These are phyloP conservation scores for Aspergillus wentii DNA, from an alignment of 495 filamentous ascomycete genomes.

Conservation along the genomic window DNA sequence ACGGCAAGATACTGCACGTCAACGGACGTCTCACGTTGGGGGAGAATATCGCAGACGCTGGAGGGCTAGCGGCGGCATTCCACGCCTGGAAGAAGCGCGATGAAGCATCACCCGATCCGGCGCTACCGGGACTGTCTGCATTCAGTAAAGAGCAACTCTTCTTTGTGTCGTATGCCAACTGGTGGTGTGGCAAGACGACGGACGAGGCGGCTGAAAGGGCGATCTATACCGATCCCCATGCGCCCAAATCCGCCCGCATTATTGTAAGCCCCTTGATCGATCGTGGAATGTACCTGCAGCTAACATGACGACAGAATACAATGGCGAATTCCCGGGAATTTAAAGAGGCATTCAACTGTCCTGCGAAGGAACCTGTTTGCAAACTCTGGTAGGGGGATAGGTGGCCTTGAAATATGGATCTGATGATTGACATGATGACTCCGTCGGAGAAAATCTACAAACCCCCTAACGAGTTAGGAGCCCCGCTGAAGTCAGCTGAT, in stretches of 20 bases:
- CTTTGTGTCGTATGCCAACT: conserved; percentile 61
- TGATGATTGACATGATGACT: too few species aligned
- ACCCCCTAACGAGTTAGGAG: too few species aligned
- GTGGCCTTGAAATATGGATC: too few species aligned
- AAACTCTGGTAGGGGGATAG: conserved; percentile 75
- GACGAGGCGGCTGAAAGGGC: conserved; percentile 49
- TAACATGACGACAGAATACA: conserved; percentile 40
- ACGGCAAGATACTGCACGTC: conserved; percentile 56
- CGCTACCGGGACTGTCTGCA: conserved; percentile 57
- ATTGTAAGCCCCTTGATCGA: conserved; percentile 32
- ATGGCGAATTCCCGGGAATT: conserved; percentile 66
- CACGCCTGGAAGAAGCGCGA: conserved; percentile 61
- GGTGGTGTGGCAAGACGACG: conserved; percentile 65
- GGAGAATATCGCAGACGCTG: conserved; percentile 75
- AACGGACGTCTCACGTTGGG: conserved; percentile 65
- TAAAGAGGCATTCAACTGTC: conserved; percentile 61
- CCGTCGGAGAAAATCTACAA: too few species aligned
- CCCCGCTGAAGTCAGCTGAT: too few species aligned
- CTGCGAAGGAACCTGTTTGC: conserved; percentile 58
- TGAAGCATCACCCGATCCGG: conserved; percentile 44
- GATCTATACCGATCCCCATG: conserved; percentile 61
- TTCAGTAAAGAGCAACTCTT: conserved; percentile 72
- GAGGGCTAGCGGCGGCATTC: conserved; percentile 61
- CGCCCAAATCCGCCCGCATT: conserved; percentile 57
- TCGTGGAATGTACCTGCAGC: neutral